phyloP scores from a whole-genome alignment of 2,329 filamentous ascomycete genomes.

The Colletotrichum aenigma region DNA sequence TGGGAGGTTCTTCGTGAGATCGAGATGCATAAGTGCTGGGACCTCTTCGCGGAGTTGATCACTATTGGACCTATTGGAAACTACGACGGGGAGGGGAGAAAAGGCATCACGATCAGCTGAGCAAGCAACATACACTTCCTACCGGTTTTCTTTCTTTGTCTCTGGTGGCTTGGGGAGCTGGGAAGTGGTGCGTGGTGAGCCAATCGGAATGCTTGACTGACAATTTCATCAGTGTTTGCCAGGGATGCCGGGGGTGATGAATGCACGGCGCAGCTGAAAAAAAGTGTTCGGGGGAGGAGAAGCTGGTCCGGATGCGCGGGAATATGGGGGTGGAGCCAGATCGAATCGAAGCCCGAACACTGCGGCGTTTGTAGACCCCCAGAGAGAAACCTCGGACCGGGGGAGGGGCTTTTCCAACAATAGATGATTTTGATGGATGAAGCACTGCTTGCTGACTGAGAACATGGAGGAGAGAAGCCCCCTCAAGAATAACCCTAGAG shows the following conservation, averaged over 20 bases:
- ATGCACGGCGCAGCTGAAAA: background rate
- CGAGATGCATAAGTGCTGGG: constrained; percentile 4
- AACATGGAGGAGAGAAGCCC: background rate
- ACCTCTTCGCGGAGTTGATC: background rate
- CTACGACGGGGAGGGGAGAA: background rate
- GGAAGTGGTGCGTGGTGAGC: background rate
- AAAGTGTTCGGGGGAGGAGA: background rate
- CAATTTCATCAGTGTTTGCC: background rate
- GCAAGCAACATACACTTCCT: background rate
- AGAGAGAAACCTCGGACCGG: background rate
- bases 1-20: background rate
- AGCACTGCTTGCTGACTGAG: background rate
- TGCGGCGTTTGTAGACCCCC: background rate
- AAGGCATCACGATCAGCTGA: background rate
- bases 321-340: background rate
- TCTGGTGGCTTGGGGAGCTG: background rate
- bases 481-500: background rate
- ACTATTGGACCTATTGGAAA: background rate
- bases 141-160: background rate
- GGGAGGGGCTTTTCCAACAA: background rate
- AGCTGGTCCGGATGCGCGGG: background rate
- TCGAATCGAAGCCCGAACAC: background rate
- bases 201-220: background rate
- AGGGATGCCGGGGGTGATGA: background rate
- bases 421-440: background rate